These are phyloP conservation scores for Carex sylvatica DNA, from an alignment of 202 grass and related monocot species.

Conservation along the genomic window DNA sequence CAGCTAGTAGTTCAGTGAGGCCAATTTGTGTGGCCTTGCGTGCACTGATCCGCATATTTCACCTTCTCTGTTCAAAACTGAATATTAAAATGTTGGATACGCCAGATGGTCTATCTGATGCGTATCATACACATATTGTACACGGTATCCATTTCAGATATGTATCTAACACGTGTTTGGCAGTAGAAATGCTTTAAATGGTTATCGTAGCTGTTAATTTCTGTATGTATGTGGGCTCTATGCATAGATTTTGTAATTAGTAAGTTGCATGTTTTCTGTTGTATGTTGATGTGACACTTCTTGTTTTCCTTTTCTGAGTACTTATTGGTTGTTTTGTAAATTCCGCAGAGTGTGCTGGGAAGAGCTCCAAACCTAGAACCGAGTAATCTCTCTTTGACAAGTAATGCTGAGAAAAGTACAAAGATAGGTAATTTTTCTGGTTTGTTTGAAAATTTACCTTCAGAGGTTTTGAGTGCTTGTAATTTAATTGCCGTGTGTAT, in stretches of 20 bases:
- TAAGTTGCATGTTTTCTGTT: not conserved
- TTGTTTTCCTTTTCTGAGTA: not conserved
- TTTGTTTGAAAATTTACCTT: not conserved
- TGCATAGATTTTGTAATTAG: not conserved
- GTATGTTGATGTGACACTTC: not conserved
- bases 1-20: not conserved
- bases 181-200: not conserved
- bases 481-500: not conserved
- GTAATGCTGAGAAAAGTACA: slow-evolving; percentile 4
- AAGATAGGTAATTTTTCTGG: slow-evolving; percentile 12
- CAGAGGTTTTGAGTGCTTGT: not conserved
- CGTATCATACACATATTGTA: not conserved
- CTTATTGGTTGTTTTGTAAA: not conserved
- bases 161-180: not conserved
- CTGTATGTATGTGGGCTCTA: not conserved
- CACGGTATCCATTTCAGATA: not conserved
- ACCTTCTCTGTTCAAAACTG: not conserved
- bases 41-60: not conserved
- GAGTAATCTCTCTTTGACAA: slow-evolving; percentile 18
- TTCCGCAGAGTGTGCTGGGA: not conserved
- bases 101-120: not conserved
- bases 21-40: not conserved
- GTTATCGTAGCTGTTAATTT: not conserved
- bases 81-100: not conserved
- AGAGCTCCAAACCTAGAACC: slow-evolving; percentile 17